Evolutionary conservation across 306 rosid genomes (phyloP), one percentile per base, ranked within the genome.

Genomic region (Vigna nakashimae): DNA sequence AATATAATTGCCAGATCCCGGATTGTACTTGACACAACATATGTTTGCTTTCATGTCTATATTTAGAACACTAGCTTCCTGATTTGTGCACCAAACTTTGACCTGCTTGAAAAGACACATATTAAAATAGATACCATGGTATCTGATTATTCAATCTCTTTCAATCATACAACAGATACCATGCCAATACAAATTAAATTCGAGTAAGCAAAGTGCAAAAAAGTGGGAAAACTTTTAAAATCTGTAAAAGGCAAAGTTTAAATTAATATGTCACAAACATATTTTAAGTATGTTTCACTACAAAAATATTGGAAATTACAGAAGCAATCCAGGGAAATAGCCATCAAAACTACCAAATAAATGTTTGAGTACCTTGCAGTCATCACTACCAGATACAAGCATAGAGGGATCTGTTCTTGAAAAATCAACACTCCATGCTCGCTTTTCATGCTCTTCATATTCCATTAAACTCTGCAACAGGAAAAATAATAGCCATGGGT

Each of bases 371-470:
- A 95, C 99, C 97, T 95, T 95, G 83, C 97, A 95, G 84, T 95
- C 99, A 86, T 95, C 99, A 62, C 99, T 95, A 69, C 99, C 98
- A 57, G 98, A 95, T 67, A 95, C 94, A 62, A 95, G 97, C 99
- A 85, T 92, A 7, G 96, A 84, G 45, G 99, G 99, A n/a, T 92
- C 98, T 40, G 96, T 92, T 78, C 89, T 86, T 14, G 99, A 92
- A 87, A 91, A 95, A 84, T 95, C 99, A 85, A 95, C 99, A 84
- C 99, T 95, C 99, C 99, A 95, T 7, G 98, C 96, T 70, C 99
- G 96, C 63, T 92, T 95, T 84, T 95, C 99, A 89, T 95, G 98
- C 83, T 95, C 99, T 88, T 95, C 98, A 74, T 92, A 95, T 72
- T 95, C 99, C 99, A 95, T 92, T 79, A 95, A 60, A 85, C 99